Conservation (phyloP, 1,139 yeast genomes). For the Arxiozyma bovina region DNA sequence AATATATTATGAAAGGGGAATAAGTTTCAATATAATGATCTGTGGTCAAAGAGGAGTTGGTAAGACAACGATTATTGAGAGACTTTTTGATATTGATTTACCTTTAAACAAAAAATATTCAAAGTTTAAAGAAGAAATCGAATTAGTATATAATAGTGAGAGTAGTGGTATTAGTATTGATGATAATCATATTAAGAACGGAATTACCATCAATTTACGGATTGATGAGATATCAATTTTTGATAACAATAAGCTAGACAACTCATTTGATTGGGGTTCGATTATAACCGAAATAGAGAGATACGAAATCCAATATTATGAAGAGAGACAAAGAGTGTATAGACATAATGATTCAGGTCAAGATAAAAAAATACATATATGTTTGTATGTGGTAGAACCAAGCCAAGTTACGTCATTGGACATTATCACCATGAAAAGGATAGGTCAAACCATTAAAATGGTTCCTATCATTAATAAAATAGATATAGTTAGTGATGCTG, state of each 20-base stretch:
- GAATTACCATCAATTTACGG: background rate
- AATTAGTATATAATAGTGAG: background rate
- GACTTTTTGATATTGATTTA: constrained; percentile 37
- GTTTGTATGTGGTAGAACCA: constrained; percentile 64
- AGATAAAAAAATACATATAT: constrained; percentile 66
- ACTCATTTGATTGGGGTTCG: background rate
- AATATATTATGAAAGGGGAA: constrained; percentile 37
- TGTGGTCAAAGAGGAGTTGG: constrained; percentile 53
- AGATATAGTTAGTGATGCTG: constrained; percentile 46
- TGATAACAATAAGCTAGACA: background rate
- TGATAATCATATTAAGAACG: background rate
- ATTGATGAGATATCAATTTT: background rate
- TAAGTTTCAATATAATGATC: constrained; percentile 48
- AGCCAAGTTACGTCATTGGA: constrained; percentile 47
- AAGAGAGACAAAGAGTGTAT: constrained; percentile 66
- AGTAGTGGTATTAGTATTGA: too few species aligned
- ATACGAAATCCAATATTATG: constrained; percentile 60
- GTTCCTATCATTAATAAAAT: constrained; percentile 73
- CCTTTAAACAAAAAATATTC: background rate
- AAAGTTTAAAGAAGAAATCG: background rate
- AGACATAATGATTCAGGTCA: constrained; percentile 33
- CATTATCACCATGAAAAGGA: constrained; percentile 57
- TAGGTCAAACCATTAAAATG: constrained; percentile 56
- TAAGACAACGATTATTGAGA: constrained; percentile 49
- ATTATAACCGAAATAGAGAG: constrained; percentile 64